Evolutionary conservation across 352 stramenopile species (phyloP).

Genomic region (Aphanomyces cochlioides): DNA sequence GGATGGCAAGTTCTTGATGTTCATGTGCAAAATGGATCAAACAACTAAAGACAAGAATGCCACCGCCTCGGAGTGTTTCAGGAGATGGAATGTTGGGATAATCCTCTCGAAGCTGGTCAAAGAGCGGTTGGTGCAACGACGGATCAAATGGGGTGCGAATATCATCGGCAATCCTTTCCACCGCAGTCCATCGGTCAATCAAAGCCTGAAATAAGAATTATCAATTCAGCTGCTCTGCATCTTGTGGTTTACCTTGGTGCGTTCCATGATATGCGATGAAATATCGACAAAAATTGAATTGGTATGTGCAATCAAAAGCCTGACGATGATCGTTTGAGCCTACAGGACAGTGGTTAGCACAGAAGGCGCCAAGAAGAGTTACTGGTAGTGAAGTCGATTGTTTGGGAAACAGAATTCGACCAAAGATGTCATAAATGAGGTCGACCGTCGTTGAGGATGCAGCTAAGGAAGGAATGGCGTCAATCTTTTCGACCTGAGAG

Average conservation of each 20-base stretch:
- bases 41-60: neutral
- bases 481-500: neutral
- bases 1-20: slow-evolving; percentile 22
- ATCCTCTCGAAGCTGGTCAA: neutral
- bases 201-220: no score
- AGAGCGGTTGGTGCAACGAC: neutral
- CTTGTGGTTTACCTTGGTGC: neutral
- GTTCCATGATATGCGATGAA: neutral
- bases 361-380: neutral
- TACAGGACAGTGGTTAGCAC: neutral
- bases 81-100: slow-evolving; percentile 3
- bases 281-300: neutral
- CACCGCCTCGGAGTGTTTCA: slow-evolving; percentile 13
- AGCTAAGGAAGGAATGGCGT: neutral
- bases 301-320: neutral
- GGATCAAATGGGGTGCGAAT: neutral
- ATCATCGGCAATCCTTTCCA: neutral
- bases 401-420: slow-evolving; percentile 4
- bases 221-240: no score
- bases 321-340: neutral
- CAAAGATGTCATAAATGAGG: neutral
- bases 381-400: neutral
- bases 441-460: neutral
- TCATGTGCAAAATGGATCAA: slow-evolving; percentile 20
- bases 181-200: no score